Base-by-base conservation (phyloP, 164 flowering plant species). In the Annona squamosa region DNA sequence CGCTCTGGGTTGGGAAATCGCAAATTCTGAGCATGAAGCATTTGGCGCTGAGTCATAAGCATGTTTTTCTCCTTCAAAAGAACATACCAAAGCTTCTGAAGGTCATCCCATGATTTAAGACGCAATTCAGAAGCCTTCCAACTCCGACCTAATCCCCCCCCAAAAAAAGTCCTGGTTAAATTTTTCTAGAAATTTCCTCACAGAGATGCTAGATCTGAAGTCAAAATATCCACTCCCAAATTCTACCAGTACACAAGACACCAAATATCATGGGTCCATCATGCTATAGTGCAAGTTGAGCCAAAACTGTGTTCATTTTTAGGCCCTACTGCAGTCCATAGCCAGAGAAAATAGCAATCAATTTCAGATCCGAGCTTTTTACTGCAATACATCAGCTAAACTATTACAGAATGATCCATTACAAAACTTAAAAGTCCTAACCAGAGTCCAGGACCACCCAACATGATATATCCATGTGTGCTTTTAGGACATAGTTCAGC, bases 111-210 rank as follows among this genome's bases (percentile, higher is more conserved):
- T 46, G 99, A 91, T 77, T 92, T 92, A 45, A 94, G 86, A 48
- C 97, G 97, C 83, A 92, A 81, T 78, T 94, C 97, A 77, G 88
- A 82, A 79, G 98, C 99, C 79, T 92, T 92, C 98, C 99, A 95
- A 83, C 98, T 78, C 81, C 97, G 85, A 81, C 99, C 98, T 92
- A 80, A 74, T 52, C 3, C 37, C 37, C 37, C 37, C 37, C 37
- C 37, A 26, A 62, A 68, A 37, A 69, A 9, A 69, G 56, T 18
- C 67, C 65, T 12, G 64, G 13, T 52, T 10, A 65, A 4, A 18
- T 16, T 3, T 7, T 64, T 37, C 12, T 43, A 64, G 41, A 44
- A 64, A 37, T 44, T 13, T 19, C 67, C 44, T 26, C 41, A 52
- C 9, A 52, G 59, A 52, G 13, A 52, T 5, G 59, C 13, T 26